A percentile compares a stretch with the other conserved stretches of the same genome.
Evolutionary conservation across 345 rosid species (phyloP).

Genomic region (Psidium friedrichsthalianum): DNA sequence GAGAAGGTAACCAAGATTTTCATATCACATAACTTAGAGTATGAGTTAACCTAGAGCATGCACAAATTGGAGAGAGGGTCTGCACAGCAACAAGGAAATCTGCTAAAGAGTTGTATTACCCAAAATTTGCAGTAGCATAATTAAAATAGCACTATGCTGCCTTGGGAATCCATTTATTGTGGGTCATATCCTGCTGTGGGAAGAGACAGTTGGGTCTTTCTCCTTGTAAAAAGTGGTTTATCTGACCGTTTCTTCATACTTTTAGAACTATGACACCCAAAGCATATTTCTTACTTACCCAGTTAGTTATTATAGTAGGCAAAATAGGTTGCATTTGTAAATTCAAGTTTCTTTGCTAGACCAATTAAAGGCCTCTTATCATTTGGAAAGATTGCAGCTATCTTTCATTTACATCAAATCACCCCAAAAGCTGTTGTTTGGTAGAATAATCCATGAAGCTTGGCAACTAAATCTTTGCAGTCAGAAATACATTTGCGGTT

Average conservation of each 20-base stretch:
- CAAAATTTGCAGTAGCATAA: background rate
- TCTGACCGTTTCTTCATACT: background rate
- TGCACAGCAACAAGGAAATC: background rate
- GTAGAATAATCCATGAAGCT: background rate
- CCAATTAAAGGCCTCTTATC: background rate
- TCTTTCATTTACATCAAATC: background rate
- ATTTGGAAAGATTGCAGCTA: background rate
- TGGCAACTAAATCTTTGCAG: background rate
- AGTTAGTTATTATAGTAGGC: background rate
- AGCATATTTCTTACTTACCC: background rate
- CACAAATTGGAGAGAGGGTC: background rate
- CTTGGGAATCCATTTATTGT: background rate
- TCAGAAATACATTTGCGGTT: background rate
- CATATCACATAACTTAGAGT: background rate
- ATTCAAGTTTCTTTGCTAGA: background rate
- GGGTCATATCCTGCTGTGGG: constrained; percentile 99
- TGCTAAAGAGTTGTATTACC: background rate
- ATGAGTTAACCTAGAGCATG: background rate
- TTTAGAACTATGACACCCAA: background rate
- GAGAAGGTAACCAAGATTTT: background rate
- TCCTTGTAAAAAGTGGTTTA: background rate
- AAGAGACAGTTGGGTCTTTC: constrained; percentile 61
- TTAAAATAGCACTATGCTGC: background rate
- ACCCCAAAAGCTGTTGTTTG: background rate
- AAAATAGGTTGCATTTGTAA: background rate